These are phyloP conservation scores for Articulospora tetracladia DNA, from an alignment of 495 filamentous ascomycete genomes.

Conservation along the genomic window DNA sequence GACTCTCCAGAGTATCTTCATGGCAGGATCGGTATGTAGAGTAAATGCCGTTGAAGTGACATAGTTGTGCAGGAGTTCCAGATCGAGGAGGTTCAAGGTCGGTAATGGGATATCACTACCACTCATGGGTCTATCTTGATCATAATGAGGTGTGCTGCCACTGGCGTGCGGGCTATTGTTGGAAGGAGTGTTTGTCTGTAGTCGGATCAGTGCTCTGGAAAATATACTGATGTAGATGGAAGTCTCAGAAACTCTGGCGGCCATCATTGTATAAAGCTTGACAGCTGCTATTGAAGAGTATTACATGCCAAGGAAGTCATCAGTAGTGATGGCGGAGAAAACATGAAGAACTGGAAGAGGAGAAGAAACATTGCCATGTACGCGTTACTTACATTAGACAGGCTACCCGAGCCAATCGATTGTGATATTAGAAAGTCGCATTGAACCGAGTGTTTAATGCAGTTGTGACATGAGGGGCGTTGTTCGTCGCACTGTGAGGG, in stretches of 20 bases:
- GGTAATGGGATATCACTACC: background rate
- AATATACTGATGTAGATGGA: background rate
- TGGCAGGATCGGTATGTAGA: slow-evolving; percentile 28
- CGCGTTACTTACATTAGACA: background rate
- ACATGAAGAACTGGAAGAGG: background rate
- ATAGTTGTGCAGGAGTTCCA: slow-evolving; percentile 43
- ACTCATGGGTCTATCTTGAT: background rate
- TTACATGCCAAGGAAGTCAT: background rate
- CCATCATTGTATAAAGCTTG: background rate
- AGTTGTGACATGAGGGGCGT: slow-evolving; percentile 40
- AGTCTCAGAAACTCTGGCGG: background rate
- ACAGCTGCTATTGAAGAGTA: background rate
- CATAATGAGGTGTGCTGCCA: background rate
- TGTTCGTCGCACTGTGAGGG: slow-evolving; percentile 37
- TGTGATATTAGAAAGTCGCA: slow-evolving; percentile 31
- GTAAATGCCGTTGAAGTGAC: slow-evolving; percentile 34
- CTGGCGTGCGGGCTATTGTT: background rate
- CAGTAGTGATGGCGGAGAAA: background rate
- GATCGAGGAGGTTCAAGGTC: slow-evolving; percentile 16
- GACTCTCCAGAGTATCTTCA: slow-evolving; percentile 35
- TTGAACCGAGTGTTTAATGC: slow-evolving; percentile 34
- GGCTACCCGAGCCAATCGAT: background rate
- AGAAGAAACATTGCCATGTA: background rate
- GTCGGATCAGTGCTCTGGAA: background rate
- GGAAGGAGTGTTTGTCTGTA: background rate